Evolutionary conservation across 2,329 filamentous ascomycete genomes (phyloP), one percentile per base, ranked within the genome.

Genomic region (Nothophoma quercina): DNA sequence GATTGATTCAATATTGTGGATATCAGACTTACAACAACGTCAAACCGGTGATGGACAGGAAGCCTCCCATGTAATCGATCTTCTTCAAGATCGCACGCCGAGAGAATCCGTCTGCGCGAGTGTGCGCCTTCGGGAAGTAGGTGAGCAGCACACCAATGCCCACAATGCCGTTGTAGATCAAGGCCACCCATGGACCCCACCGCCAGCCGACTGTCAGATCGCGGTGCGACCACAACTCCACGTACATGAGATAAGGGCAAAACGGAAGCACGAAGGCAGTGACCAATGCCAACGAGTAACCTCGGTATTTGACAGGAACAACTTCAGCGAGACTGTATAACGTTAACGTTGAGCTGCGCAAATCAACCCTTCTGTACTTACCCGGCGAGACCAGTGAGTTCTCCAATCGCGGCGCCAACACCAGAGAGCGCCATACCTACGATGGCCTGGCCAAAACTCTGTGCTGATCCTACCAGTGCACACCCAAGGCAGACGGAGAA

Each of bases 191-290:
- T 1, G 68, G 63, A 4, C 73, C 69, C 67, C 70, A 73, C 22
- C 70, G 59, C 70, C 70, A 73, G 16, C 65, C 65, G 13, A 63
- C 56, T 1, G 42, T 63, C 13, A 51, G 59, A 22, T 63, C 61
- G 41, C 62, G 56, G 12, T 67, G 57, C 4, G 63, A 66, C 58
- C 68, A 68, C 32, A 71, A 41, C 43, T 73, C 65, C 8, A 67
- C 67, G 43, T 71, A 69, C 23, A 67, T 21, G 3, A 72, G 57
- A 19, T 69, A 74, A 7, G 68, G 69, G 44, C 67, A 70, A 55
- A 73, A 74, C 13, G 71, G 70, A 12, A 73, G 39, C 3, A 74
- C 69, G 33, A 71, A 72, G 2, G 67, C 68, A 7, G 69, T 72
- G 23, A 73, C 62, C 7, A 70, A 28, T 5, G 70, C 69, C 15